These are phyloP conservation scores for Tausonia pullulans DNA, from an alignment of 1,284 basidiomycete genomes.

Conservation along the genomic window DNA sequence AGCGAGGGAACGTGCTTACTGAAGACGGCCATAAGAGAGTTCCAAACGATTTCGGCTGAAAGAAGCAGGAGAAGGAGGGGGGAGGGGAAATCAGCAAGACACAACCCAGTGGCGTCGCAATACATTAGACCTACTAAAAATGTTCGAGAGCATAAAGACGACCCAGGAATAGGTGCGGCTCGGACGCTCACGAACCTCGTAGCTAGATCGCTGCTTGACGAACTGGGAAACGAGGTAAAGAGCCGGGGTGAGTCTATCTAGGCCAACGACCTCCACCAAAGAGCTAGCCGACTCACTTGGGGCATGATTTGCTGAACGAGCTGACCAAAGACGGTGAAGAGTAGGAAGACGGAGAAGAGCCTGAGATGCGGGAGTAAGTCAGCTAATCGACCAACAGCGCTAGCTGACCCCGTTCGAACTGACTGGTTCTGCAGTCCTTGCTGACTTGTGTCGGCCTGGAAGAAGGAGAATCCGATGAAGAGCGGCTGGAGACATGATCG, in stretches of 20 bases:
- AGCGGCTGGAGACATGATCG: conserved; percentile 24
- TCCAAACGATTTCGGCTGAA: conserved; percentile 28
- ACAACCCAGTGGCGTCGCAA: neutral
- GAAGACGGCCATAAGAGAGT: conserved; percentile 21
- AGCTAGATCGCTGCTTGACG: conserved; percentile 45
- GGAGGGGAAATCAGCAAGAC: neutral
- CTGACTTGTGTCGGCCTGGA: conserved; percentile 50
- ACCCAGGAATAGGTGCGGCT: conserved; percentile 76
- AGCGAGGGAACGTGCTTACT: neutral
- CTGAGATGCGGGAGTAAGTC: neutral
- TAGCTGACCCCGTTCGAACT: conserved; percentile 35
- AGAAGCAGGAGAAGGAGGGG: neutral
- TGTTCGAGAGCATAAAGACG: conserved; percentile 42
- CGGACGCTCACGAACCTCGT: conserved; percentile 60
- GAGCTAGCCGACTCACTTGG: conserved; percentile 18
- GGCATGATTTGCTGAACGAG: conserved; percentile 28
- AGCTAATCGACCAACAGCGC: neutral
- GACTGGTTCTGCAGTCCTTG: conserved; percentile 72
- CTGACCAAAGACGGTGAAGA: conserved; percentile 35
- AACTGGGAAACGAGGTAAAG: conserved; percentile 36
- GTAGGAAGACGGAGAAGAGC: conserved; percentile 39
- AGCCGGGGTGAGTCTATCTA: no score
- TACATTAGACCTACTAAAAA: conserved; percentile 30
- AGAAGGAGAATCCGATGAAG: conserved; percentile 48
- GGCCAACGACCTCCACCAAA: no score